Base-by-base conservation (phyloP, 257 asterid species). In the Gardenia jasminoides region DNA sequence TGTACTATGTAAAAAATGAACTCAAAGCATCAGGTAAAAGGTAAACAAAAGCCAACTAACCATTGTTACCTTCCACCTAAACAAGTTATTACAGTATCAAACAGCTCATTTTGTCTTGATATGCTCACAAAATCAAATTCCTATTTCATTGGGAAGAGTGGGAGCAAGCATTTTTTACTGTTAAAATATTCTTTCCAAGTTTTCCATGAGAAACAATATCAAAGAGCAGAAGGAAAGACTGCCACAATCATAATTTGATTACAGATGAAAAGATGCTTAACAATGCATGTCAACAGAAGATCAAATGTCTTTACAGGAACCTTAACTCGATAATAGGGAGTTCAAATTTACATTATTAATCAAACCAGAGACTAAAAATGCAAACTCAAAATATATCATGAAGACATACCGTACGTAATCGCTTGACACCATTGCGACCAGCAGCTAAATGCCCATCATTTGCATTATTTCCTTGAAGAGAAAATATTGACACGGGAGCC, bases 381-480 rank as follows among this genome's bases (percentile, higher is more conserved):
- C 64, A 62, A 6, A 70, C 30, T 28, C 3, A 24, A 24, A 31
- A 70, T 22, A 33, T 56, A 30, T n/a, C 56, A 65, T 50, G 71
- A 52, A 80, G 70, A 82, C 97, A 87, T 82, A 95, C 99, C 79
- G 99, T 96, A 83, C 98, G 96, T 82, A 96, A 93, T 78, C 98
- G 94, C 87, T 96, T 96, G 79, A 96, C 99, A 81, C 99, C 99
- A 80, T 96, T 96, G 52, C 99, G 97, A 22, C 97, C 99, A 81
- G 99, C 99, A 87, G 88, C 89, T 82, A 96, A 88, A 88, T 92
- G 99, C 10, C 96, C 98, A 85, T 96, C 99, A 56, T 83, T 93
- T 12, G 90, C 88, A 76, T 82, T 92, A 84, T 92, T 93, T 80
- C 98, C 99, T 43, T 97, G 89, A 83, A 96, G 97, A 85, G 97